Conservation (phyloP, 495 filamentous ascomycete species). For the Aspergillus kassunensis region DNA sequence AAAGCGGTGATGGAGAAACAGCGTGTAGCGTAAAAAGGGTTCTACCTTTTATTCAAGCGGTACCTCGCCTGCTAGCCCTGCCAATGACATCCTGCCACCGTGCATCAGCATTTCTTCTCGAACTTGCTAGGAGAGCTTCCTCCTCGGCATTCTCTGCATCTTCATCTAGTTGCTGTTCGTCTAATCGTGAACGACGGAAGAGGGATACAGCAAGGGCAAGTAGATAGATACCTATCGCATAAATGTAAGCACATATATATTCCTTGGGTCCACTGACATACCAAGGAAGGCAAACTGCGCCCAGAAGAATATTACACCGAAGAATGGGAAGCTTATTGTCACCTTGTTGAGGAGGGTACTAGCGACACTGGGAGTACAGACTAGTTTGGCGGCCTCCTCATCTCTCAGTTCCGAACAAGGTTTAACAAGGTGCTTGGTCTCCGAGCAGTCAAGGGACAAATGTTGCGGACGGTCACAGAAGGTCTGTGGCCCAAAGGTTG, state of each 20-base stretch:
- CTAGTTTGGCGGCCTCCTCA: conserved; percentile 55
- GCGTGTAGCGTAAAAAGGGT: neutral
- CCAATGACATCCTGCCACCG: conserved; percentile 85
- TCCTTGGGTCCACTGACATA: conserved; percentile 20
- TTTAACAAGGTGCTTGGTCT: conserved; percentile 65
- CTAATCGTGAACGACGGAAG: conserved; percentile 72
- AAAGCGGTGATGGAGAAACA: too few species aligned
- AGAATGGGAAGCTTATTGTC: conserved; percentile 93
- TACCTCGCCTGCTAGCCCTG: conserved; percentile 25
- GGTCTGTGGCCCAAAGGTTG: conserved; percentile 90
- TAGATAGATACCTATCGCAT: conserved; percentile 59
- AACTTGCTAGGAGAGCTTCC: conserved; percentile 81
- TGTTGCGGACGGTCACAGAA: conserved; percentile 69
- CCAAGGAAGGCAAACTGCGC: conserved; percentile 88
- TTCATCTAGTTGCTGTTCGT: conserved; percentile 72
- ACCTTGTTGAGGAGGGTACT: conserved; percentile 91
- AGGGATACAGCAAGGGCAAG: conserved; percentile 70
- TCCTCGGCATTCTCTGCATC: conserved; percentile 94
- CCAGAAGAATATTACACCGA: conserved; percentile 93
- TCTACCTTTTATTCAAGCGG: neutral
- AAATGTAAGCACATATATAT: neutral
- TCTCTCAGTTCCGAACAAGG: conserved; percentile 73
- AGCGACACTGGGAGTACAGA: conserved; percentile 87
- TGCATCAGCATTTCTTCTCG: conserved; percentile 73
- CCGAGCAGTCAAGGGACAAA: conserved; percentile 70